These are phyloP conservation scores for Epichloe baconii DNA, from an alignment of 2,329 filamentous ascomycete genomes.

Conservation along the genomic window DNA sequence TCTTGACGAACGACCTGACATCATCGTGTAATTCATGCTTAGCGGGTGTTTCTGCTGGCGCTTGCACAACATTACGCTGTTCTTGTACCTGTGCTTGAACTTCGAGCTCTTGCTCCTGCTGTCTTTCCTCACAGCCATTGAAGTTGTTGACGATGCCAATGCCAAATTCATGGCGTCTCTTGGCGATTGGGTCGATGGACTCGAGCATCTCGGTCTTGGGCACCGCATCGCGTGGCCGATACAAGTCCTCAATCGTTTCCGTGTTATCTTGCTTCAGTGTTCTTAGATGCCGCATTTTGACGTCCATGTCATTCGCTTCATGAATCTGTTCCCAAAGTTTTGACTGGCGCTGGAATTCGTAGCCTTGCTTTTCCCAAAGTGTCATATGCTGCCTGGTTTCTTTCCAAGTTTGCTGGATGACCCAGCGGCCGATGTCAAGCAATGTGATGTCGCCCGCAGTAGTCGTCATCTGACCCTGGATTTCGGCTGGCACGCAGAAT, in stretches of 20 bases:
- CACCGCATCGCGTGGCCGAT: background rate
- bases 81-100: constrained; percentile 46
- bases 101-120: constrained; percentile 48
- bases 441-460: too few species aligned
- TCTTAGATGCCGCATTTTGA: background rate
- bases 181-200: background rate
- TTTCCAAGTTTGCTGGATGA: too few species aligned
- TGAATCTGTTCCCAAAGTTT: constrained; percentile 18
- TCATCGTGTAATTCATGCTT: too few species aligned
- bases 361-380: constrained; percentile 49
- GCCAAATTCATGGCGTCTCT: background rate
- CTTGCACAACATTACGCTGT: constrained; percentile 21
- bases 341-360: constrained; percentile 31
- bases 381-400: constrained; percentile 27
- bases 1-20: too few species aligned
- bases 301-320: background rate
- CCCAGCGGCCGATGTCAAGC: too few species aligned
- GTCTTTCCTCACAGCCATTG: constrained; percentile 14
- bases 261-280: background rate
- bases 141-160: background rate
- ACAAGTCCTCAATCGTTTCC: constrained; percentile 1
- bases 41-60: background rate
- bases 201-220: background rate
- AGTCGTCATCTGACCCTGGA: too few species aligned
- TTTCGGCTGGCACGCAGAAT: too few species aligned